Evolutionary conservation across 345 rosid species (phyloP).

Genomic region (Gossypium rotundifolium): DNA sequence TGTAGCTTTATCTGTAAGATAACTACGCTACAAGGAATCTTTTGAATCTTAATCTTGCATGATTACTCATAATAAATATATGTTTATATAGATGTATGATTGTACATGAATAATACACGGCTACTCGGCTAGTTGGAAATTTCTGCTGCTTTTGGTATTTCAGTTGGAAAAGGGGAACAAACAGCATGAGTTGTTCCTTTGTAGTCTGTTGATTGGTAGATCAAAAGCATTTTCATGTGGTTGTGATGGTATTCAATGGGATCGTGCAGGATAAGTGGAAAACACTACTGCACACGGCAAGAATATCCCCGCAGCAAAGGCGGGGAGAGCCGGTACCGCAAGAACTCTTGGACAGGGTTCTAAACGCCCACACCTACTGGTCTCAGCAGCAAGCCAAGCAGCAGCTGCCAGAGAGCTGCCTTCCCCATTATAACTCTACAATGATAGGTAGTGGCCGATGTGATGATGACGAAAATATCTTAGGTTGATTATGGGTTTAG

Average conservation of each 20-base stretch:
- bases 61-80: conserved; percentile 4
- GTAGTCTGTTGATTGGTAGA: not conserved
- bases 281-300: conserved; percentile 93
- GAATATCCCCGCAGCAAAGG: conserved; percentile 96
- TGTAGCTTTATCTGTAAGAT: conserved; percentile 18
- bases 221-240: not conserved
- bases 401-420: conserved; percentile 37
- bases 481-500: conserved; percentile 14
- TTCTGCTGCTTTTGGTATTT: conserved; percentile 4
- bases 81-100: not conserved
- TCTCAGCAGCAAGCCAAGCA: conserved; percentile 79
- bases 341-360: conserved; percentile 85
- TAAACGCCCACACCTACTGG: conserved; percentile 85
- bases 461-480: not conserved
- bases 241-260: not conserved
- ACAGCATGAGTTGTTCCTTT: not conserved
- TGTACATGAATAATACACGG: not conserved
- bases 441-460: not conserved
- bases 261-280: conserved; percentile 88
- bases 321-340: conserved; percentile 99
- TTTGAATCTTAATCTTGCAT: conserved; percentile 8
- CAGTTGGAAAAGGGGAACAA: not conserved
- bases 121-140: not conserved
- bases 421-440: conserved; percentile 33
- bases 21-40: conserved; percentile 21